A percentile compares a stretch with the other conserved stretches of the same genome.
These are phyloP conservation scores for Salvia hispanica DNA, from an alignment of 257 asterid genomes.

Conservation along the genomic window DNA sequence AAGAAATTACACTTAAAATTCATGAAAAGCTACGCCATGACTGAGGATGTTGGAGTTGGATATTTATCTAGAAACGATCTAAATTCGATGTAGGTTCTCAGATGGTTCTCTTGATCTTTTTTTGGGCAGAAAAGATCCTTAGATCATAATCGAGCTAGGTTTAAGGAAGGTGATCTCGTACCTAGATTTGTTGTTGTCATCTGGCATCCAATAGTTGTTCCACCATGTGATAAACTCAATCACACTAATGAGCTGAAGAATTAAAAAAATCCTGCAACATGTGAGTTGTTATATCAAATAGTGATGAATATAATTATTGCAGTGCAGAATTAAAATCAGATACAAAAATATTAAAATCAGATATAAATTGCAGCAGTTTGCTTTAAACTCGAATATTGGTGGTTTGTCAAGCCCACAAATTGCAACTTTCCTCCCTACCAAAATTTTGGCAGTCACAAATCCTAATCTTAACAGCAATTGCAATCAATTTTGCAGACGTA, in stretches of 20 bases:
- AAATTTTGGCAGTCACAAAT: too few species aligned
- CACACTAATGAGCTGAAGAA: slow-evolving; percentile 87
- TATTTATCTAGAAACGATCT: too few species aligned
- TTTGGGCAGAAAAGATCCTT: background rate
- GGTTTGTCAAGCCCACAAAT: too few species aligned
- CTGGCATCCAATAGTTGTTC: slow-evolving; percentile 91
- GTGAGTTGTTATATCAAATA: slow-evolving; percentile 15
- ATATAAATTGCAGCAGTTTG: too few species aligned
- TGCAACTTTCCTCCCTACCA: too few species aligned
- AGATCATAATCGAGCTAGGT: too few species aligned
- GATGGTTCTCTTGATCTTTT: background rate
- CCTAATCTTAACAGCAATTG: too few species aligned
- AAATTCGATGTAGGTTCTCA: background rate
- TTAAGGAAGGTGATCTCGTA: slow-evolving; percentile 10
- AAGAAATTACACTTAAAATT: too few species aligned
- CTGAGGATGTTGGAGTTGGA: too few species aligned
- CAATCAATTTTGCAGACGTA: too few species aligned
- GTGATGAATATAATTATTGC: background rate
- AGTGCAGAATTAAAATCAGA: background rate
- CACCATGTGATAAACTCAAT: slow-evolving; percentile 94
- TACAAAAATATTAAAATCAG: background rate
- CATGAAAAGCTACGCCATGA: too few species aligned
- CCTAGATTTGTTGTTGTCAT: slow-evolving; percentile 62
- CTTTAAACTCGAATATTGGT: too few species aligned
- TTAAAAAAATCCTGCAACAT: slow-evolving; percentile 62